These are phyloP conservation scores for Flaveria ramosissima DNA, from an alignment of 129 eudicot genomes.

Conservation along the genomic window DNA sequence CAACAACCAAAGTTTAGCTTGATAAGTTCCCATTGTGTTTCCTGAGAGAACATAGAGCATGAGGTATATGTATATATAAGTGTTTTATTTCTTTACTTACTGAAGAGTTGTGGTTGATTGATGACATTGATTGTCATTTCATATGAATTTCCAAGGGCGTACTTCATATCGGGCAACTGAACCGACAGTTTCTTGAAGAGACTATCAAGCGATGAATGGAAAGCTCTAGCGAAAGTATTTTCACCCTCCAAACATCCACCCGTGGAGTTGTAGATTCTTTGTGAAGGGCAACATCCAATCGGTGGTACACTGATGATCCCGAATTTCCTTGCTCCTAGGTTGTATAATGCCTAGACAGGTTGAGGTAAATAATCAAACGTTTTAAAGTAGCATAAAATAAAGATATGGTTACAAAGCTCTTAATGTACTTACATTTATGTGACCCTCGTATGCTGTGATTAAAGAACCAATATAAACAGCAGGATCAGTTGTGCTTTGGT, in stretches of 20 bases:
- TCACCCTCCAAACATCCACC: constrained; percentile 54
- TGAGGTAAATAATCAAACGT: neutral
- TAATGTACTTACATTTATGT: constrained; percentile 36
- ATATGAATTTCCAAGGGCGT: constrained; percentile 64
- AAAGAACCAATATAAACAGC: constrained; percentile 32
- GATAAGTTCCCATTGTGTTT: too few species aligned
- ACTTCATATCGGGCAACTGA: constrained; percentile 52
- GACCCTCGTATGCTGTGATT: constrained; percentile 41
- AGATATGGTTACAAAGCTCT: neutral
- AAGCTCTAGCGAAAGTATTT: constrained; percentile 51
- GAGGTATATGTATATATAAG: too few species aligned
- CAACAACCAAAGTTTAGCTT: neutral
- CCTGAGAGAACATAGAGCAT: too few species aligned
- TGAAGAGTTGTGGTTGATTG: constrained; percentile 41
- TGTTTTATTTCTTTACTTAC: constrained; percentile 30
- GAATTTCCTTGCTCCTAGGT: constrained; percentile 71
- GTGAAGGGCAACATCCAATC: constrained; percentile 71
- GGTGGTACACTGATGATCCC: constrained; percentile 65
- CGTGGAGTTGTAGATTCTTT: constrained; percentile 39
- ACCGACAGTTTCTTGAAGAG: constrained; percentile 43
- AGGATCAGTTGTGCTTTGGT: constrained; percentile 37
- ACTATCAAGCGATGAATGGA: constrained; percentile 41
- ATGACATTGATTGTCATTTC: constrained; percentile 60
- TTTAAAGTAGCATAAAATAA: too few species aligned
- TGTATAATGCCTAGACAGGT: constrained; percentile 51